Base-by-base conservation (phyloP, 176 grass and related monocot genomes). In the Oryza longistaminata region DNA sequence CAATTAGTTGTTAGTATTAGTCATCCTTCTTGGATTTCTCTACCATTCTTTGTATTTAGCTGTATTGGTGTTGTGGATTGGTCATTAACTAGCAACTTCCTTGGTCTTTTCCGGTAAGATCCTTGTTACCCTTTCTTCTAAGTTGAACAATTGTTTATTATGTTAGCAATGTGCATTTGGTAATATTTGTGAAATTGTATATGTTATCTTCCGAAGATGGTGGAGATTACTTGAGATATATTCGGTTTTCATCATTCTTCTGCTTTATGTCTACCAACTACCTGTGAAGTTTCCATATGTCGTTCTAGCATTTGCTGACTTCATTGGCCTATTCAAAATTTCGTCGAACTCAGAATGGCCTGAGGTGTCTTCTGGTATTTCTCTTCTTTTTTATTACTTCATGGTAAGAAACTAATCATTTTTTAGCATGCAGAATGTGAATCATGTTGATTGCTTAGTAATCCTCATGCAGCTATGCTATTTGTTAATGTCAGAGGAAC, bases 41-140 rank as follows among this genome's bases (percentile, higher is more conserved):
- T 98, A 73, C 95, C 95, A 9, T 98, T 98, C 89, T 98, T 98
- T 90, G 82, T 98, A 90, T 95, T 94, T 90, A 95, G 95, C 68
- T 98, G 95, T 77, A 85, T 95, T 70, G 95, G 95, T 70, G 87
- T 98, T 90, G 95, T 95, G 87, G 93, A 98, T 87, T 95, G 95
- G 93, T 98, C 95, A 67, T 80, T 98, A 86, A 98, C 95, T 80
- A 98, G 95, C 65, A 98, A 98, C 46, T 98, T 98, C 88, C 95
- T 93, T 85, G 95, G 93, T 74, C 95, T 98, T 77, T 98, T 98
- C 76, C 93, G 93, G 93, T 98, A 89, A 93, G 82, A 78, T 86
- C 64, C 43, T 82, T 82, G 16, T 77, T 40, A 3, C 17, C 22
- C 62, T 85, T 85, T 43, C 42, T 17, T 66, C 66, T 75, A 74